Conservation (phyloP, 352 stramenopile species). For the Phytophthora palmivora region DNA sequence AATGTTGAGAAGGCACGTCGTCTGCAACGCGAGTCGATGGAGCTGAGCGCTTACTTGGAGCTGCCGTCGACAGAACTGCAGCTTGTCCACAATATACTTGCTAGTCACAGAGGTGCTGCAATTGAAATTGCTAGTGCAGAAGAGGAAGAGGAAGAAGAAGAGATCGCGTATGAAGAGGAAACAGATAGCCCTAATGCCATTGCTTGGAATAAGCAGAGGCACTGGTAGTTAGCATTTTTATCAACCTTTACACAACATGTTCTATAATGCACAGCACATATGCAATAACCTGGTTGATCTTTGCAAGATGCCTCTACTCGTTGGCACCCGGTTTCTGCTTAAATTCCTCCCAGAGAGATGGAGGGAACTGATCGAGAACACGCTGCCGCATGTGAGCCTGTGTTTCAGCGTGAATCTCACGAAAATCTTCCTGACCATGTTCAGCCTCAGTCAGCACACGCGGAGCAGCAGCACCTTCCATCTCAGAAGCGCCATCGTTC, state of each 20-base stretch:
- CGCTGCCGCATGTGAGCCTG: constrained; percentile 70
- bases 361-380: constrained; percentile 70
- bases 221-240: constrained; percentile 27
- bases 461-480: constrained; percentile 5
- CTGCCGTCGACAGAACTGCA: constrained; percentile 71
- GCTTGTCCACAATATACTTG: constrained; percentile 54
- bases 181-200: constrained; percentile 24
- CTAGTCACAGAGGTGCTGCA: constrained; percentile 2
- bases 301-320: constrained; percentile 12
- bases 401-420: constrained; percentile 58
- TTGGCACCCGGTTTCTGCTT: constrained; percentile 34
- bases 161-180: constrained; percentile 25
- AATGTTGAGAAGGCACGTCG: constrained; percentile 61
- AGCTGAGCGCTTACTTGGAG: constrained; percentile 72
- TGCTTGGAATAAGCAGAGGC: constrained; percentile 40
- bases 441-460: constrained; percentile 61
- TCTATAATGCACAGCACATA: constrained; percentile 22
- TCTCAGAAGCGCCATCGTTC: neutral
- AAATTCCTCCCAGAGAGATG: constrained; percentile 65
- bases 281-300: constrained; percentile 6
- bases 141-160: constrained; percentile 35
- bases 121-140: constrained; percentile 12
- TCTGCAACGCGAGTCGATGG: constrained; percentile 52
- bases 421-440: constrained; percentile 62
- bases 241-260: constrained; percentile 21